Base-by-base conservation (phyloP, 208 protist species). In the Cochliopodium minus region DNA sequence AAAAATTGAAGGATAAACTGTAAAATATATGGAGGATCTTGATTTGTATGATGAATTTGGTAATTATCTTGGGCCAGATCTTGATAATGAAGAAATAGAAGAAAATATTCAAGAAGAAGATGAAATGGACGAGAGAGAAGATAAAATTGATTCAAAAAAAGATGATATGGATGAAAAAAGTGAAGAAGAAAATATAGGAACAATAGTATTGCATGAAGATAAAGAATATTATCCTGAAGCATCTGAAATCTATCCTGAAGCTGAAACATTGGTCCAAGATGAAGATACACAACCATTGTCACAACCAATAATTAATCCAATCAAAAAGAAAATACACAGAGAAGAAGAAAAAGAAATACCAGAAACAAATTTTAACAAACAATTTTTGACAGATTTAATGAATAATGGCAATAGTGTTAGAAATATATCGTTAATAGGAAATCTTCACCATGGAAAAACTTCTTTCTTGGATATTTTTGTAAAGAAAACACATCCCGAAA, bases 361-460 rank as follows among this genome's bases (percentile, higher is more conserved):
- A 6, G 20, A 52, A 2, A 86, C 75, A 32, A 70, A 51, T 0
- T 89, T 65, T 47, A 55, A 25, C n/a, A 67, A 79, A 54, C 52
- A 71, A 46, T 79, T 57, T 22, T 6, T 66, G 2, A 13, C 26
- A 35, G 15, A 40, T 26, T 13, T 72, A n/a, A 72, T 39, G 45
- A 20, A 57, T 87, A 26, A 78, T 26, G 78, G 88, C 9, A 56
- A 74, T 10, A 70, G 87, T 4, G 77, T 95, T 45, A 74, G 91
- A 57, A 97, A 91, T 65, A 71, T 97, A 10, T 82, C 69, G 15
- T 29, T 99, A 22, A 65, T 88, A 29, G 93, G 94, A 10, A 63
- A 85, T 23, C 63, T 98, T 32, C 87, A 95, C 54, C 87, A 94
- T 65, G 95, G 95, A 54, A 98, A 98, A 73, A 97, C 93, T 1